Conservation (phyloP, 805 yeast species). For the Pichia cabralensis region DNA sequence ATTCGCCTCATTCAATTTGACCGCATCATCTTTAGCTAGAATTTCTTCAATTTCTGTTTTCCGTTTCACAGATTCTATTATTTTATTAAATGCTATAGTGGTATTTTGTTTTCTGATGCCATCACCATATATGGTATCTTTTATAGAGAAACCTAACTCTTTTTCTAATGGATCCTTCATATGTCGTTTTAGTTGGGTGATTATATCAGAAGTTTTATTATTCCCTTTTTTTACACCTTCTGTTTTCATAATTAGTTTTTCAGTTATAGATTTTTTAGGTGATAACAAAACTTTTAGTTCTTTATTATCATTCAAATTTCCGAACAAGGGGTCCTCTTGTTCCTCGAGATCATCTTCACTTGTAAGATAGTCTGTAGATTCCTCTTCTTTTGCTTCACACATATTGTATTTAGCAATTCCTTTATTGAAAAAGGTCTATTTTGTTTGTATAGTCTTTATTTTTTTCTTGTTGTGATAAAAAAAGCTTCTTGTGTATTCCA, state of each 20-base stretch:
- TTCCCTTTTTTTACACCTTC: background rate
- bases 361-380: too few relatives aligned
- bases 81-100: background rate
- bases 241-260: background rate
- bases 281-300: slow-evolving; percentile 1
- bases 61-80: slow-evolving; percentile 2
- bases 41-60: slow-evolving; percentile 1
- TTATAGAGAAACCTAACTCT: slow-evolving; percentile 7
- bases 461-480: too few relatives aligned
- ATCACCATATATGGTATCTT: background rate
- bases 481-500: too few relatives aligned
- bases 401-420: too few relatives aligned
- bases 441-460: too few relatives aligned
- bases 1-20: background rate
- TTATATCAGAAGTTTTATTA: background rate
- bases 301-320: slow-evolving; percentile 2
- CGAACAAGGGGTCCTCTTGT: slow-evolving; percentile 7
- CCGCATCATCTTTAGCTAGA: background rate
- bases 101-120: too few relatives aligned
- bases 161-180: slow-evolving; percentile 6
- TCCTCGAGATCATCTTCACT: slow-evolving; percentile 1
- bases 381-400: too few relatives aligned
- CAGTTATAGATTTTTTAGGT: slow-evolving; percentile 1
- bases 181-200: slow-evolving; percentile 1
- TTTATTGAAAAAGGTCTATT: too few relatives aligned